phyloP scores from a whole-genome alignment of 768 basidiomycete species.

The Termitomyces bulborhizus region DNA sequence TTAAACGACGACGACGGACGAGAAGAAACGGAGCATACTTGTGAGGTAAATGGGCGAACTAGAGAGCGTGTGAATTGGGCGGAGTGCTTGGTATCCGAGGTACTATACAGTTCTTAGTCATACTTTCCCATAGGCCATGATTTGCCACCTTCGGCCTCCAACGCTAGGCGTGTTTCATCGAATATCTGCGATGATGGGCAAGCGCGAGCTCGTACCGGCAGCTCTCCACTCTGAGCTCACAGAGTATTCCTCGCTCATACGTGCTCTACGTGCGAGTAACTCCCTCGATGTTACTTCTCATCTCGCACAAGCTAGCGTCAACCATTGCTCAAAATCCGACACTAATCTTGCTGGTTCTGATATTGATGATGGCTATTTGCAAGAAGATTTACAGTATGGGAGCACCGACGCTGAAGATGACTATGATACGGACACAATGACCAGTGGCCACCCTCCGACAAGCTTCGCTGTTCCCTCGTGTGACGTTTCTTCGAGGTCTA shows the following conservation, averaged over 20 bases:
- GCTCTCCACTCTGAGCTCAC: slow-evolving; percentile 58
- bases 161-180: neutral
- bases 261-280: slow-evolving; percentile 52
- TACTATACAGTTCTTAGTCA: slow-evolving; percentile 42
- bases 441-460: neutral
- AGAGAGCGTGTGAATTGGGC: slow-evolving; percentile 11
- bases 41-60: slow-evolving; percentile 25
- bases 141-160: neutral
- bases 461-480: slow-evolving; percentile 8
- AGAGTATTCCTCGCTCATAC: slow-evolving; percentile 62
- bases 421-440: slow-evolving; percentile 3
- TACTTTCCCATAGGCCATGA: slow-evolving; percentile 21
- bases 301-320: slow-evolving; percentile 24
- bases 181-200: slow-evolving; percentile 24
- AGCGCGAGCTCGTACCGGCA: slow-evolving; percentile 41
- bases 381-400: neutral
- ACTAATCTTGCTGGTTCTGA: slow-evolving; percentile 18
- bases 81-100: slow-evolving; percentile 12
- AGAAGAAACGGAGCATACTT: slow-evolving; percentile 20
- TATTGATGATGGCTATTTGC: neutral
- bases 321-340: slow-evolving; percentile 1
- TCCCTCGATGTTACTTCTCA: slow-evolving; percentile 55
- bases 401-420: neutral
- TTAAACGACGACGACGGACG: neutral
- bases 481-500: slow-evolving; percentile 6